A percentile compares a stretch with the other conserved stretches of the same genome.
Conservation (phyloP, 2,329 filamentous ascomycete species). For the Claviceps fusiformis region DNA sequence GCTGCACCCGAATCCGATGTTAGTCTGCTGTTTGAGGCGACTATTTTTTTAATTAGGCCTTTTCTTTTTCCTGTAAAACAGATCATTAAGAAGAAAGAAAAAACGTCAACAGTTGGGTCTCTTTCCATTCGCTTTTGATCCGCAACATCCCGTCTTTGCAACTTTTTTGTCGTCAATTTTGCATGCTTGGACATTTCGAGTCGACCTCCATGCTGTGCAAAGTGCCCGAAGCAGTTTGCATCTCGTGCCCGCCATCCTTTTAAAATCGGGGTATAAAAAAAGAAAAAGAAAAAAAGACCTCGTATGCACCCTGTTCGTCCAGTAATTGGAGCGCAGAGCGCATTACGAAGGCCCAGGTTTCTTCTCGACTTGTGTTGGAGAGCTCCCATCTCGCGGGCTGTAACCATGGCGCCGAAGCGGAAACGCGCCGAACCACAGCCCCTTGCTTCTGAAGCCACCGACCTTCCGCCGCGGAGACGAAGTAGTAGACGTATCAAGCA, state of each 20-base stretch:
- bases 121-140: no score
- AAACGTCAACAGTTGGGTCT: background rate
- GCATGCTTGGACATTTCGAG: background rate
- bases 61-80: background rate
- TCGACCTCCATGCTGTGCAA: background rate
- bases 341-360: background rate
- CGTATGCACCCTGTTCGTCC: background rate
- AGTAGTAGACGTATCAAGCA: slow-evolving; percentile 9
- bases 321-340: background rate
- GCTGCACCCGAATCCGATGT: background rate
- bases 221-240: no score
- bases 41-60: background rate
- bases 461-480: slow-evolving; percentile 15
- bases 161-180: background rate
- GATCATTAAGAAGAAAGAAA: background rate
- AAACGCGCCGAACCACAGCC: slow-evolving; percentile 18
- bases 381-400: background rate
- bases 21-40: background rate
- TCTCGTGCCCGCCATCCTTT: background rate
- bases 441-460: background rate
- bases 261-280: no score
- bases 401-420: slow-evolving; percentile 25
- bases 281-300: no score
- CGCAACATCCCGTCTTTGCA: no score
- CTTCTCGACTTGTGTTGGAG: background rate